A percentile compares a stretch with the other conserved stretches of the same genome.
Evolutionary conservation across 2,329 filamentous ascomycete genomes (phyloP).

Genomic region (Fonsecaea erecta): DNA sequence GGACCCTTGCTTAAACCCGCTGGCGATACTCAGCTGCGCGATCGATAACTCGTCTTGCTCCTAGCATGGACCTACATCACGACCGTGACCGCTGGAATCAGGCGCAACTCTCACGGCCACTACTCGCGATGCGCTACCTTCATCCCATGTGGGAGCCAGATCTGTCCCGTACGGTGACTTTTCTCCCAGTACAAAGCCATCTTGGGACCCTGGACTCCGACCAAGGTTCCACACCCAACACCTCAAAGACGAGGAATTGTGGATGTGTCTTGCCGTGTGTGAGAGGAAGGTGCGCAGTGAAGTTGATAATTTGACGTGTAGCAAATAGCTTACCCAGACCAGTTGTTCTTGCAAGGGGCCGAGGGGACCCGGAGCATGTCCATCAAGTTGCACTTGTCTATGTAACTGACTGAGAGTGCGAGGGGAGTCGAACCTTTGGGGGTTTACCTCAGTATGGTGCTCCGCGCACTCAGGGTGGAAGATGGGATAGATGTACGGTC

Average conservation of each 20-base stretch:
- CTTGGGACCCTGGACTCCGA: neutral
- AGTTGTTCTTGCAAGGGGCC: slow-evolving; percentile 29
- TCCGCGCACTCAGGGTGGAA: neutral
- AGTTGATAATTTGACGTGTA: neutral
- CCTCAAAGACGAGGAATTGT: slow-evolving; percentile 29
- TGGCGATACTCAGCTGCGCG: neutral
- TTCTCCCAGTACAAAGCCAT: neutral
- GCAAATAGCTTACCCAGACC: slow-evolving; percentile 8
- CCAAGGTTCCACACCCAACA: neutral
- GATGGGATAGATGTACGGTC: neutral
- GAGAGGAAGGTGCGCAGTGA: slow-evolving; percentile 21
- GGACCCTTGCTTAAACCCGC: neutral
- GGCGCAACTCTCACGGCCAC: neutral
- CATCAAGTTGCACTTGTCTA: slow-evolving; percentile 27
- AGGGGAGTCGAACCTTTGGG: neutral
- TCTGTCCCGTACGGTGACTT: neutral
- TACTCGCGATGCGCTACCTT: neutral
- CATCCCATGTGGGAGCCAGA: neutral
- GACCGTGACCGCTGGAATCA: neutral
- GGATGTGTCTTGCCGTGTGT: slow-evolving; percentile 30
- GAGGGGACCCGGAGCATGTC: slow-evolving; percentile 26
- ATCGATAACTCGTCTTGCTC: neutral
- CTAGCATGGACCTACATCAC: neutral
- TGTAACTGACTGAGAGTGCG: slow-evolving; percentile 28
- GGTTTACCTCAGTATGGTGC: neutral